Conservation (phyloP, 371 early-diverging fungal species). For the Nematocida parisii region DNA sequence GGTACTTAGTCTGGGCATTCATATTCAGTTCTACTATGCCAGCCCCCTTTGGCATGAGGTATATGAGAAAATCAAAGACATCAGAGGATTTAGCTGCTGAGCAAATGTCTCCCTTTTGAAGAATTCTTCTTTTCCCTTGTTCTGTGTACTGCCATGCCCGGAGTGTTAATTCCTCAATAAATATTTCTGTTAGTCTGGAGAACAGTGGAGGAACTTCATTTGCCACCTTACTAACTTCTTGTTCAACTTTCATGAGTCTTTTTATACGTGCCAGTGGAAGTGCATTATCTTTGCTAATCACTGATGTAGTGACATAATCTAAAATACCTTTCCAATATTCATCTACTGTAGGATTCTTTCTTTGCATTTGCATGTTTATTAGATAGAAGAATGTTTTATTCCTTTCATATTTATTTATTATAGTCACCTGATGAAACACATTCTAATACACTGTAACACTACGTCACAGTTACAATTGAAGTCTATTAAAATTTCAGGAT, state of each 20-base stretch:
- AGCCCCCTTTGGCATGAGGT: slow-evolving; percentile 80
- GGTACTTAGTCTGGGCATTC: slow-evolving; percentile 9
- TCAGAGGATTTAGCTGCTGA: slow-evolving; percentile 86
- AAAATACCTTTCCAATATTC: slow-evolving; percentile 55
- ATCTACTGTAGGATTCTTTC: slow-evolving; percentile 39
- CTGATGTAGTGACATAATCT: slow-evolving; percentile 14
- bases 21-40: slow-evolving; percentile 48
- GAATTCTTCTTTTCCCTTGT: slow-evolving; percentile 90
- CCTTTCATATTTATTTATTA: slow-evolving; percentile 18
- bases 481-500: background rate
- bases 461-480: background rate
- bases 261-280: slow-evolving; percentile 97
- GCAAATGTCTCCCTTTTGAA: slow-evolving; percentile 88
- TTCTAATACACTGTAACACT: background rate
- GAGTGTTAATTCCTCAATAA: slow-evolving; percentile 85
- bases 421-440: slow-evolving; percentile 4
- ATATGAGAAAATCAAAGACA: slow-evolving; percentile 95
- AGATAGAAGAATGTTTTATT: slow-evolving; percentile 2
- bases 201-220: slow-evolving; percentile 84
- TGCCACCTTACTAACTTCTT: slow-evolving; percentile 78
- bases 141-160: slow-evolving; percentile 95
- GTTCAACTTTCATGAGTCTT: slow-evolving; percentile 97
- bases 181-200: slow-evolving; percentile 90
- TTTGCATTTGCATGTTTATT: slow-evolving; percentile 32
- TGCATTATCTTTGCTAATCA: slow-evolving; percentile 74